Conservation (phyloP, 805 yeast species). For the Wickerhamiella spandovensis region DNA sequence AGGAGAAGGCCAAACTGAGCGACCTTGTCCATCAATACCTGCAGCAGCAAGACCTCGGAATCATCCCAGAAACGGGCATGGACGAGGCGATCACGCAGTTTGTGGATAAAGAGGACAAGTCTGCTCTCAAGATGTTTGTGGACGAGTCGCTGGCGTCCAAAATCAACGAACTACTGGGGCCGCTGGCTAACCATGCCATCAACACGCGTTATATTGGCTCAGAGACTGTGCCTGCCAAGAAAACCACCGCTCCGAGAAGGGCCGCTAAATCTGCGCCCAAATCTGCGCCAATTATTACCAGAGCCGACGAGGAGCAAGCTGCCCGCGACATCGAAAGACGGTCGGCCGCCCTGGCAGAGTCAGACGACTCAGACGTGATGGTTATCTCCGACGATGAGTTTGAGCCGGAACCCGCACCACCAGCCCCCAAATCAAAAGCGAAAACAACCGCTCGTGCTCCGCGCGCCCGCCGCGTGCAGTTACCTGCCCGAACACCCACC, state of each 20-base stretch:
- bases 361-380: neutral
- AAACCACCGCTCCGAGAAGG: neutral
- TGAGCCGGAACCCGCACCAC: neutral
- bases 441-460: neutral
- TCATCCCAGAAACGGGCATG: conserved; percentile 66
- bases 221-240: neutral
- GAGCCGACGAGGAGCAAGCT: neutral
- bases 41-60: conserved; percentile 45
- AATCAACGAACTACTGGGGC: conserved; percentile 9
- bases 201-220: neutral
- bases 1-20: conserved; percentile 40
- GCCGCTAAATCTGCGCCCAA: neutral
- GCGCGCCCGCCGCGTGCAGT: neutral
- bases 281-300: neutral
- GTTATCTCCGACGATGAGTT: neutral
- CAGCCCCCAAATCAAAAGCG: neutral
- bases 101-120: conserved; percentile 74
- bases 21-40: conserved; percentile 50
- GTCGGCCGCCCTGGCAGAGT: neutral
- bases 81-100: conserved; percentile 57
- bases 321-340: neutral
- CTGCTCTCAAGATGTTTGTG: conserved; percentile 39
- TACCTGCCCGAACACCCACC: neutral
- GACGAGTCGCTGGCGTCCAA: conserved; percentile 22
- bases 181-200: neutral